These are phyloP conservation scores for Pyrenophora seminiperda DNA, from an alignment of 2,329 filamentous ascomycete genomes.

Conservation along the genomic window DNA sequence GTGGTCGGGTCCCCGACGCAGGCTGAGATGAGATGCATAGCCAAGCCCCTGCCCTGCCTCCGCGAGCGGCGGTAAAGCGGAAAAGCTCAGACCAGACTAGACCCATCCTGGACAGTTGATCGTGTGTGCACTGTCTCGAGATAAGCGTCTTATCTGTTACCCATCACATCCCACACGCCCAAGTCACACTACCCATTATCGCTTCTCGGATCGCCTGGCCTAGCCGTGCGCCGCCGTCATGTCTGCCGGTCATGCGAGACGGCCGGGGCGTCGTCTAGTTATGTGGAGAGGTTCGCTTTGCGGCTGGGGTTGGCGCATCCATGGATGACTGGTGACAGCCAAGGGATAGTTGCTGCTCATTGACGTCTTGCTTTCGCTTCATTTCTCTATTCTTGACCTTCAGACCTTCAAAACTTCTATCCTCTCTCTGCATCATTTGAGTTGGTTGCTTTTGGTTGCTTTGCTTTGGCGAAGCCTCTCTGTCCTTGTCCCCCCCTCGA, in stretches of 20 bases:
- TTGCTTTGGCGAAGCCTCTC: conserved; percentile 4
- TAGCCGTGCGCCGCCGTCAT: conserved; percentile 15
- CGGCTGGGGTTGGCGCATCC: conserved; percentile 16
- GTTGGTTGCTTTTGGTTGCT: too few relatives aligned
- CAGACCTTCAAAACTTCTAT: not conserved
- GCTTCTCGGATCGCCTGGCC: conserved; percentile 20
- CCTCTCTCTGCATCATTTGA: conserved; percentile 1
- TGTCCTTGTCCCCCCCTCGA: conserved; percentile 9
- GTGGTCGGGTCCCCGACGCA: not conserved
- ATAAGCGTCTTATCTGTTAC: conserved; percentile 28
- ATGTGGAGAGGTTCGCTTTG: conserved; percentile 18
- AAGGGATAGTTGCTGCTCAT: not conserved
- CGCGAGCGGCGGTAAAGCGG: conserved; percentile 29
- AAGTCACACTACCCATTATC: conserved; percentile 18
- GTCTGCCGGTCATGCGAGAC: conserved; percentile 35
- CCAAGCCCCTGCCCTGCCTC: conserved; percentile 20
- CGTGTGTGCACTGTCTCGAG: conserved; percentile 12
- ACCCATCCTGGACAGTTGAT: not conserved
- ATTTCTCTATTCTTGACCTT: conserved; percentile 3
- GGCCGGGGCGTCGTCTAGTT: conserved; percentile 26
- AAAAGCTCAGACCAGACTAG: not conserved
- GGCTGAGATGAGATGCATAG: conserved; percentile 8
- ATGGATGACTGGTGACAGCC: conserved; percentile 23
- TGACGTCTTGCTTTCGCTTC: conserved; percentile 6
- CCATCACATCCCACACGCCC: conserved; percentile 20